These are phyloP conservation scores for Neonectria sp. DNA, from an alignment of 2,329 filamentous ascomycete genomes.

Conservation along the genomic window DNA sequence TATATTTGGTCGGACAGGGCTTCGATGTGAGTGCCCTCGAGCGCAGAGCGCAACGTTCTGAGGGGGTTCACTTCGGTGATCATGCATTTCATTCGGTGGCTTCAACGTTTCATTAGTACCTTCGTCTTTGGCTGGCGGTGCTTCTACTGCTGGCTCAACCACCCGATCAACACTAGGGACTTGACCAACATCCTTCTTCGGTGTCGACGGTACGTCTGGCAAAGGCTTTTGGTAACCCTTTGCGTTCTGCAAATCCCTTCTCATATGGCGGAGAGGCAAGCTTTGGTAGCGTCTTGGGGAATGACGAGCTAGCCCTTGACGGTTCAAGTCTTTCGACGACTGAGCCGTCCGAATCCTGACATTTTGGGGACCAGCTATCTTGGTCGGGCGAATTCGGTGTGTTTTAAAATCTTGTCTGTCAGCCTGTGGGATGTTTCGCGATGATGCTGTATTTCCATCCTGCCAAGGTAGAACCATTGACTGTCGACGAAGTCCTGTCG, in stretches of 20 bases:
- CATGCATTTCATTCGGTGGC: not conserved
- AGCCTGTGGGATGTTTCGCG: not conserved
- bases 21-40: constrained; percentile 44
- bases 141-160: constrained; percentile 4
- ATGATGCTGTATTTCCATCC: not conserved
- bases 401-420: not conserved
- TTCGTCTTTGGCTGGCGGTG: not conserved
- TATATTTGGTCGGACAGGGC: constrained; percentile 52
- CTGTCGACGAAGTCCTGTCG: constrained; percentile 26
- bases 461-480: constrained; percentile 25
- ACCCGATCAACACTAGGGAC: constrained; percentile 9
- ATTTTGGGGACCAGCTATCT: not conserved
- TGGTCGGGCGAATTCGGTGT: not conserved
- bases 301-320: constrained; percentile 12
- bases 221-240: constrained; percentile 26
- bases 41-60: constrained; percentile 47
- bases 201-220: constrained; percentile 11
- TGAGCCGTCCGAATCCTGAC: constrained; percentile 19
- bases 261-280: constrained; percentile 23
- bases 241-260: constrained; percentile 12
- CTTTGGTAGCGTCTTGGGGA: constrained; percentile 36
- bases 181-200: constrained; percentile 6
- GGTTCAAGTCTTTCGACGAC: constrained; percentile 21
- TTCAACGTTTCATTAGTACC: not conserved
- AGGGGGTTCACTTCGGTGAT: constrained; percentile 3